phyloP scores from a whole-genome alignment of 139 green algal species.

The Micractinium conductrix region DNA sequence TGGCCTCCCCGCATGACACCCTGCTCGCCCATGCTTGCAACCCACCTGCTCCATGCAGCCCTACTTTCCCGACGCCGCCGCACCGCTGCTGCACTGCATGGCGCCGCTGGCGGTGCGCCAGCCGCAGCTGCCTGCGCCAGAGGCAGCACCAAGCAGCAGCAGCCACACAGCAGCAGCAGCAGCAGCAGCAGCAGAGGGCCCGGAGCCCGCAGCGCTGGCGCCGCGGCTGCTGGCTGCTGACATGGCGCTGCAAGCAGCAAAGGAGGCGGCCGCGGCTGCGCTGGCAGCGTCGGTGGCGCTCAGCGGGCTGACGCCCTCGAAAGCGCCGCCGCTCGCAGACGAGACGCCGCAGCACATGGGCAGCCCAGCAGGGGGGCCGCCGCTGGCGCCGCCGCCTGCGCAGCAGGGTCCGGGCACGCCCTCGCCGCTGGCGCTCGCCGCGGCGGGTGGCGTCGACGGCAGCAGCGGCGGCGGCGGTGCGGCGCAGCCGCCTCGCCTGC shows the following conservation, averaged over 20 bases:
- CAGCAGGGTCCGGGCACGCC: not conserved
- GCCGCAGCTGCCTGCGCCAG: not conserved
- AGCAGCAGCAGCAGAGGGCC: not conserved
- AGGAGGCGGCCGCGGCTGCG: not conserved
- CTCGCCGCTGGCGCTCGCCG: not conserved
- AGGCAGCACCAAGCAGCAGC: not conserved
- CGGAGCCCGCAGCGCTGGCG: not conserved
- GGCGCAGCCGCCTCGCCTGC: not conserved
- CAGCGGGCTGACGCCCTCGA: not conserved
- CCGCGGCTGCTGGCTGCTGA: slow-evolving; percentile 22
- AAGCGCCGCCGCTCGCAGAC: not conserved
- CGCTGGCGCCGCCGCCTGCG: not conserved
- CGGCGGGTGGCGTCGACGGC: not conserved
- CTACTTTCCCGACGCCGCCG: not conserved
- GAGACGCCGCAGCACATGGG: not conserved
- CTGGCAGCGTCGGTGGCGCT: not conserved
- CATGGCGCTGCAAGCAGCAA: not conserved
- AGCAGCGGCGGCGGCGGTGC: not conserved
- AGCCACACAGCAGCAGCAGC: not conserved
- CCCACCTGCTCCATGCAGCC: not conserved
- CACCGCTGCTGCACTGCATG: not conserved
- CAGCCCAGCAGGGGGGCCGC: not conserved
- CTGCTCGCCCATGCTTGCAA: not conserved
- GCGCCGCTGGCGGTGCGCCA: not conserved
- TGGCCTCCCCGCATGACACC: not conserved